phyloP scores from a whole-genome alignment of 1,284 basidiomycete genomes.

The Exobasidium rhododendri region DNA sequence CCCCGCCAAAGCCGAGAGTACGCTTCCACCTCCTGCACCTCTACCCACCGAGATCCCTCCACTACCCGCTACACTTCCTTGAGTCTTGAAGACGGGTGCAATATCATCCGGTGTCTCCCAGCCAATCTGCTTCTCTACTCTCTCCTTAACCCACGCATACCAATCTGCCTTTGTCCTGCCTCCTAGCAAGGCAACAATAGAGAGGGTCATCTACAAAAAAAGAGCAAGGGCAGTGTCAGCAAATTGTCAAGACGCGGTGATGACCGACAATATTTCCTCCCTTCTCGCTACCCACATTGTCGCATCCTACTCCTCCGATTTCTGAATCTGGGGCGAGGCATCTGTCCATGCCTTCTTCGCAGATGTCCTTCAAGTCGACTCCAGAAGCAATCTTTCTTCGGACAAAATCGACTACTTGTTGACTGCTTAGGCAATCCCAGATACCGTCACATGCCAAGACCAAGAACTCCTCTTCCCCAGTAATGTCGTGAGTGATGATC shows the following conservation, averaged over 20 bases:
- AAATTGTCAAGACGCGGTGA: neutral
- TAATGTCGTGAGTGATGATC: slow-evolving; percentile 73
- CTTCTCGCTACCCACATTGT: slow-evolving; percentile 63
- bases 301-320: slow-evolving; percentile 91
- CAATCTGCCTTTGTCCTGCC: slow-evolving; percentile 87
- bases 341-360: slow-evolving; percentile 84
- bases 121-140: slow-evolving; percentile 72
- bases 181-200: slow-evolving; percentile 81
- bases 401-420: slow-evolving; percentile 87
- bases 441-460: slow-evolving; percentile 97
- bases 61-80: slow-evolving; percentile 20
- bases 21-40: slow-evolving; percentile 34
- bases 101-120: slow-evolving; percentile 65
- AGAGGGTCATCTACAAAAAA: slow-evolving; percentile 72
- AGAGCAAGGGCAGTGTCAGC: neutral
- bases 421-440: slow-evolving; percentile 94
- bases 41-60: slow-evolving; percentile 19
- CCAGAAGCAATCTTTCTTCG: slow-evolving; percentile 78
- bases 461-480: slow-evolving; percentile 90
- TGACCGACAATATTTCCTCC: neutral
- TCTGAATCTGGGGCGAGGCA: slow-evolving; percentile 92
- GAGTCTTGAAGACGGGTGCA: slow-evolving; percentile 62
- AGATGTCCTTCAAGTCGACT: slow-evolving; percentile 74
- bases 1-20: slow-evolving; percentile 47
- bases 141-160: slow-evolving; percentile 83